A percentile compares a stretch with the other conserved stretches of the same genome.
phyloP scores from a whole-genome alignment of 805 yeast genomes.

The Nakazawaea laoshanensis region DNA sequence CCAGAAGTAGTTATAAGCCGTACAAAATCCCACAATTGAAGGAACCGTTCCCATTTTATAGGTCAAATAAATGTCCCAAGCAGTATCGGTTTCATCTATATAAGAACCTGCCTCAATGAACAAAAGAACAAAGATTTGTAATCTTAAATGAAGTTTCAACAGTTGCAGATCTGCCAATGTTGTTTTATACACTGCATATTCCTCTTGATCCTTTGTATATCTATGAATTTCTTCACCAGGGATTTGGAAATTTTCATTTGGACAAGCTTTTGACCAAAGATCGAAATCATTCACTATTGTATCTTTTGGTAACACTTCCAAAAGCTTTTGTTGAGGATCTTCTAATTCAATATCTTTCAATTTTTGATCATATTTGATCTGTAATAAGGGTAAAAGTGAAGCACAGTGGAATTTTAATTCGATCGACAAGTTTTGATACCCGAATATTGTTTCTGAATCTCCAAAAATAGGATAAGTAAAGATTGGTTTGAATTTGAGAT shows the following conservation, averaged over 20 bases:
- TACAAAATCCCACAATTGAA: constrained; percentile 65
- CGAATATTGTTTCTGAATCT: constrained; percentile 81
- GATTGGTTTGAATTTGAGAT: constrained; percentile 47
- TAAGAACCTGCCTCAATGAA: constrained; percentile 93
- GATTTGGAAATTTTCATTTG: constrained; percentile 30
- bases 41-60: constrained; percentile 17
- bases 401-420: constrained; percentile 65
- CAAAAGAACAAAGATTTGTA: constrained; percentile 73
- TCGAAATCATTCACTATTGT: constrained; percentile 56
- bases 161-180: constrained; percentile 32
- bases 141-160: constrained; percentile 49
- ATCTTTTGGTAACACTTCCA: constrained; percentile 49
- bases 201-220: constrained; percentile 25
- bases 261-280: constrained; percentile 54
- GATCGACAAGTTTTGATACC: constrained; percentile 64
- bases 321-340: constrained; percentile 48
- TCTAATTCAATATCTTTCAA: constrained; percentile 45
- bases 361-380: constrained; percentile 46
- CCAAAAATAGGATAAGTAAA: constrained; percentile 95
- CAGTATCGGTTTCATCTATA: constrained; percentile 65
- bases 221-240: constrained; percentile 24
- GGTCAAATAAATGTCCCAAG: constrained; percentile 73
- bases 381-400: constrained; percentile 67
- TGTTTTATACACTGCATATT: constrained; percentile 46
- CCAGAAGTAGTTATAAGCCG: constrained; percentile 79